Evolutionary conservation across 2,329 filamentous ascomycete genomes (phyloP).

Genomic region (Hymenoscyphus salicellus): DNA sequence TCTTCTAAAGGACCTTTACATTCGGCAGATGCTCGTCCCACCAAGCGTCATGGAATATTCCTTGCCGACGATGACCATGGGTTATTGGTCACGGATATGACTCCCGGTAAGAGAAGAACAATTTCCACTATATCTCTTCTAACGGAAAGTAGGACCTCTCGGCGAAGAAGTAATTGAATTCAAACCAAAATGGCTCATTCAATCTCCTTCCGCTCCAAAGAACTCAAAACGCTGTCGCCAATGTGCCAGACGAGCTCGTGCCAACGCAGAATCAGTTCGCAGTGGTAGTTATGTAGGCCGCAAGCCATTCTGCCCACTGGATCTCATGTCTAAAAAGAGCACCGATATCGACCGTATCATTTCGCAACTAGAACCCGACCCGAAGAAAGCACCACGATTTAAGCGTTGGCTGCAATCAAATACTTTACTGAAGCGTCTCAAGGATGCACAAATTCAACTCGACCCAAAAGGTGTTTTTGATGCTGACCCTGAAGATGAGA

Average conservation of each 20-base stretch:
- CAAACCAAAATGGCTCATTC: constrained; percentile 81
- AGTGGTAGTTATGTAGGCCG: constrained; percentile 17
- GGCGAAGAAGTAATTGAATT: constrained; percentile 60
- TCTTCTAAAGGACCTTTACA: constrained; percentile 9
- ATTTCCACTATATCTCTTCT: neutral
- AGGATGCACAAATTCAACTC: constrained; percentile 39
- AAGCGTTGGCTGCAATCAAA: constrained; percentile 37
- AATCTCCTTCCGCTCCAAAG: constrained; percentile 68
- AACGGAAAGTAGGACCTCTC: constrained; percentile 14
- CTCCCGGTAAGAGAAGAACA: constrained; percentile 35
- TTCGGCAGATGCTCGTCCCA: constrained; percentile 37
- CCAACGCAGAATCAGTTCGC: constrained; percentile 20
- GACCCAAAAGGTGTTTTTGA: constrained; percentile 33
- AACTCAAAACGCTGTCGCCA: constrained; percentile 67
- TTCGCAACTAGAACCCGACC: neutral
- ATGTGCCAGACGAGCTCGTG: constrained; percentile 52
- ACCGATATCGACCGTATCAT: constrained; percentile 43
- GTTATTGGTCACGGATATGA: constrained; percentile 74
- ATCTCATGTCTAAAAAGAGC: constrained; percentile 54
- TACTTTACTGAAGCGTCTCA: constrained; percentile 39
- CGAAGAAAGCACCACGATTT: constrained; percentile 23
- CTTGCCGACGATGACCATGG: constrained; percentile 59
- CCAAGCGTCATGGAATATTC: constrained; percentile 49
- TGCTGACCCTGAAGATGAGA: constrained; percentile 39
- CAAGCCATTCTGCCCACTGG: constrained; percentile 59